Evolutionary conservation across 2,329 filamentous ascomycete genomes (phyloP).

Genomic region (Epicoccum sorghinum): DNA sequence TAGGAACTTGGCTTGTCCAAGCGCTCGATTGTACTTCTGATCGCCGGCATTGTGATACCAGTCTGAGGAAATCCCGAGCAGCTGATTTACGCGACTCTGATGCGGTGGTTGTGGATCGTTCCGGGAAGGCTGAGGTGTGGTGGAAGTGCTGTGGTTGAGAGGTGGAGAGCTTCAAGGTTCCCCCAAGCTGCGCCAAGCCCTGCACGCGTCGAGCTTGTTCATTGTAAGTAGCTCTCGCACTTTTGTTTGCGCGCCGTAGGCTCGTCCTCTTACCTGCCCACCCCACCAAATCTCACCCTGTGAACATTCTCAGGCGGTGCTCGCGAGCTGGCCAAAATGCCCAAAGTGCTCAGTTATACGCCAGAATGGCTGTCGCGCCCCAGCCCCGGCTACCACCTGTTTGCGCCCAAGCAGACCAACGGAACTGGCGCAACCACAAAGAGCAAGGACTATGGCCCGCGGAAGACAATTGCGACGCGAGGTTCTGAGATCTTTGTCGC

Average conservation of each 20-base stretch:
- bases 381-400: conserved; percentile 78
- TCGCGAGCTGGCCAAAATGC: conserved; percentile 63
- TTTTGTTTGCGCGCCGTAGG: conserved; percentile 14
- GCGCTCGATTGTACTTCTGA: conserved; percentile 83
- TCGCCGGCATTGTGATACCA: conserved; percentile 30
- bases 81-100: conserved; percentile 5
- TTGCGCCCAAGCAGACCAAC: conserved; percentile 59
- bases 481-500: conserved; percentile 90
- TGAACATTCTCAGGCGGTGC: background rate
- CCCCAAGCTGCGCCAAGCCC: conserved; percentile 20
- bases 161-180: conserved; percentile 19
- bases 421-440: conserved; percentile 36
- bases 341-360: conserved; percentile 83
- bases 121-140: background rate
- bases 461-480: conserved; percentile 74
- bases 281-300: background rate
- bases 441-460: conserved; percentile 48
- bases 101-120: background rate
- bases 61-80: background rate
- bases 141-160: conserved; percentile 3
- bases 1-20: conserved; percentile 96
- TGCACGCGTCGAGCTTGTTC: conserved; percentile 22
- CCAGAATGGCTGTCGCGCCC: conserved; percentile 84
- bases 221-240: conserved; percentile 3
- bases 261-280: conserved; percentile 3